These are phyloP conservation scores for Sanguinoderma infundibulare DNA, from an alignment of 1,284 basidiomycete genomes.

Conservation along the genomic window DNA sequence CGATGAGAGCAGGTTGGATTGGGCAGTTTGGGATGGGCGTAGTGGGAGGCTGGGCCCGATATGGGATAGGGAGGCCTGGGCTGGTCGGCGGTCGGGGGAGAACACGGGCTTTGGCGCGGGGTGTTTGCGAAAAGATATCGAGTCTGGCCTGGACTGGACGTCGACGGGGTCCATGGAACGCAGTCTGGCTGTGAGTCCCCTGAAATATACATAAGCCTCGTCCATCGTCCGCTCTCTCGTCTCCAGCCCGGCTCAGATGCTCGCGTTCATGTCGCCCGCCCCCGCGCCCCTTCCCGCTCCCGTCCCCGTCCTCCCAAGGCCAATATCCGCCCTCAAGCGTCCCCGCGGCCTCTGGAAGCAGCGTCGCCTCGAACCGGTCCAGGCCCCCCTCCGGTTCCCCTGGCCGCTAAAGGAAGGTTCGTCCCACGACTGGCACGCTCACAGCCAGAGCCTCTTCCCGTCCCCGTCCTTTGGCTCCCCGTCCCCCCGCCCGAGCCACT, in stretches of 20 bases:
- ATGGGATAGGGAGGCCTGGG: neutral
- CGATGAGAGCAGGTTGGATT: too few relatives aligned
- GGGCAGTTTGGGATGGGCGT: too few relatives aligned
- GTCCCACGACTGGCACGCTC: slow-evolving; percentile 27
- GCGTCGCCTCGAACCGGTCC: slow-evolving; percentile 34
- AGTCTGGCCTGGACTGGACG: slow-evolving; percentile 4
- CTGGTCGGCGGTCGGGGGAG: slow-evolving; percentile 3
- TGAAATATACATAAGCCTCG: slow-evolving; percentile 9
- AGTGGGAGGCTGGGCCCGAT: neutral
- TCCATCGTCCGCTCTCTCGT: too few relatives aligned
- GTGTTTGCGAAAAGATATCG: too few relatives aligned
- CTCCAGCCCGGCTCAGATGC: slow-evolving; percentile 10
- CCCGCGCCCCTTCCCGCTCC: slow-evolving; percentile 11
- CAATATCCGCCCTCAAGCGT: slow-evolving; percentile 38
- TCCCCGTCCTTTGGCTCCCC: too few relatives aligned
- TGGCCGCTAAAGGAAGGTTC: slow-evolving; percentile 33
- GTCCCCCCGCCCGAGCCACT: neutral
- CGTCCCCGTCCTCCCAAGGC: neutral
- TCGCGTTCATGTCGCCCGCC: slow-evolving; percentile 17
- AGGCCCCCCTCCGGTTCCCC: slow-evolving; percentile 25
- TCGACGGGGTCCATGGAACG: slow-evolving; percentile 1
- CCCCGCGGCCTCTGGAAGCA: slow-evolving; percentile 57
- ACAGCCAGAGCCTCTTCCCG: too few relatives aligned
- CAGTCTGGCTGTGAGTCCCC: slow-evolving; percentile 8
- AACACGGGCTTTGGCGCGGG: neutral